These are phyloP conservation scores for Chaetomiaceae sp. DNA, from an alignment of 2,329 filamentous ascomycete species.

Conservation along the genomic window DNA sequence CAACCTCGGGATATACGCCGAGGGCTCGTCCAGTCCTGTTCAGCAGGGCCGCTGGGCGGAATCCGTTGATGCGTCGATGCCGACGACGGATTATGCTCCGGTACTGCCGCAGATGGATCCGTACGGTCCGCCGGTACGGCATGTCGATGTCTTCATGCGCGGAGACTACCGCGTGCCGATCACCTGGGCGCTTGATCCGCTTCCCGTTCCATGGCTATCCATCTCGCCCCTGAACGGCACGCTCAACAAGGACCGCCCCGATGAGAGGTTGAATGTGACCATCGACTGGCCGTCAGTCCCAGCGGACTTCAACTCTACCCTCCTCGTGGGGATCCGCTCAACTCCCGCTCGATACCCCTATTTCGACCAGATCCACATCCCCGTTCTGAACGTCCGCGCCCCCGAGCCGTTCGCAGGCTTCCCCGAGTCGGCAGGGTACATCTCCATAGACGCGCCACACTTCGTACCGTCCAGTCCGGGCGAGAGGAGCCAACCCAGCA, in stretches of 20 bases:
- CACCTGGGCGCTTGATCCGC: not conserved
- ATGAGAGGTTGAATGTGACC: not conserved
- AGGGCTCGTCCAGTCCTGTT: not conserved
- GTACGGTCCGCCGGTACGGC: not conserved
- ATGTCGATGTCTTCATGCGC: not conserved
- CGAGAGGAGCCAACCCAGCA: not conserved
- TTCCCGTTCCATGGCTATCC: not conserved
- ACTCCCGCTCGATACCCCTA: not conserved
- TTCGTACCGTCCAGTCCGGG: not conserved
- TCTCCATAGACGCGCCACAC: not conserved
- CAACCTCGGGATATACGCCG: not conserved
- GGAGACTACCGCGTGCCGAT: not conserved
- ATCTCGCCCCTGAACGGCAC: not conserved
- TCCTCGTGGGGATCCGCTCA: not conserved
- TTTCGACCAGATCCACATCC: not conserved
- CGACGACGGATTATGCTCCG: not conserved
- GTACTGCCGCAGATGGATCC: not conserved
- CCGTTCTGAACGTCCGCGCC: not conserved
- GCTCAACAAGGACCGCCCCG: not conserved
- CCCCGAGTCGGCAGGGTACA: not conserved
- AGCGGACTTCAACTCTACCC: not conserved
- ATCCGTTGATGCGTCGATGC: not conserved
- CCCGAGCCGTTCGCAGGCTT: not conserved
- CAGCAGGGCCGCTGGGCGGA: not conserved
- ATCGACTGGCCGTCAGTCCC: not conserved